Base-by-base conservation (phyloP, 768 basidiomycete species). In the Asterophora parasitica region DNA sequence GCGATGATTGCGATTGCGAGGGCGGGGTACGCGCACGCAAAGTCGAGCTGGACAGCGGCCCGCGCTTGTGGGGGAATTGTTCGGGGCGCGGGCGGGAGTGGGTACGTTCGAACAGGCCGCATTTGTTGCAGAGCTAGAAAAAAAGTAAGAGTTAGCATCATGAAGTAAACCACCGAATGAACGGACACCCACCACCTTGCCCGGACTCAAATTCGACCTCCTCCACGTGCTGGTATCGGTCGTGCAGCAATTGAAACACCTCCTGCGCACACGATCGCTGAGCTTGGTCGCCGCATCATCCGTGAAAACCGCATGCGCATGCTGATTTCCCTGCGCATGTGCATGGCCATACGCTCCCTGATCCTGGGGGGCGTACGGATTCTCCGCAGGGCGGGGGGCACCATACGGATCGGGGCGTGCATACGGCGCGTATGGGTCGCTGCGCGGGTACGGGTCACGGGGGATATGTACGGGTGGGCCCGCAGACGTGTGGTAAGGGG, bases 151-250 rank as follows among this genome's bases (percentile, higher is more conserved):
- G n/a, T n/a, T n/a, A n/a, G n/a, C n/a, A n/a, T n/a, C n/a, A n/a
- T n/a, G n/a, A n/a, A n/a, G n/a, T n/a, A n/a, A n/a, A n/a, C n/a
- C n/a, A n/a, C n/a, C n/a, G n/a, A n/a, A n/a, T n/a, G n/a, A n/a
- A n/a, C n/a, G n/a, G 13, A 19, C 7, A 73, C 74, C 41, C 49
- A 76, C 74, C 56, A 90, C 88, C 77, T 90, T 90, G 20, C 88
- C 88, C 1, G 86, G 87, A 49, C 78, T 82, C 49, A 90, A 75
- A 58, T 85, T 88, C 12, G 79, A 82, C 50, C 88, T 67, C 30
- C 88, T 67, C 88, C 88, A 90, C 19, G 87, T 89, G 42, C 82
- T 83, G 27, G 88, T 89, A 53, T 90, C 88, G 11, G 88, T 88
- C 19, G 87, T 89, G 62, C 83, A 83, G 64, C 88, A 90, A 62